phyloP scores from a whole-genome alignment of 345 rosid species.

The Ceriops decandra region DNA sequence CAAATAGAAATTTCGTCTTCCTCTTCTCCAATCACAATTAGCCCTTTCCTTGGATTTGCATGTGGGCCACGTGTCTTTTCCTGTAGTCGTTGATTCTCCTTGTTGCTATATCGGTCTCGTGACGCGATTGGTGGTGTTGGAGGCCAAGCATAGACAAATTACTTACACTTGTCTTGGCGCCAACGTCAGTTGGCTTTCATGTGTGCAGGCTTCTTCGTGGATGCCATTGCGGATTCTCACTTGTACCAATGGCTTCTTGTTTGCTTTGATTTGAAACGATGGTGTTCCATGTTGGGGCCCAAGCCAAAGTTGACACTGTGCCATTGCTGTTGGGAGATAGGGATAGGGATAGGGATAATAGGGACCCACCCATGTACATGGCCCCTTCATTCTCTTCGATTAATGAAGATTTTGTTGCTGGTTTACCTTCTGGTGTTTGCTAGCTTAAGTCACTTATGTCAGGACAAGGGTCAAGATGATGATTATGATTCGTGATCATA shows the following conservation, averaged over 20 bases:
- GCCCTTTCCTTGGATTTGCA: constrained; percentile 34
- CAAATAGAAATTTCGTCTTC: too few relatives aligned
- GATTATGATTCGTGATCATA: too few relatives aligned
- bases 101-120: neutral
- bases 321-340: too few relatives aligned
- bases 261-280: neutral
- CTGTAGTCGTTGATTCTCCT: constrained; percentile 26
- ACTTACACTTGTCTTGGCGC: neutral
- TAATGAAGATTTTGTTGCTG: too few relatives aligned
- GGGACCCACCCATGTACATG: too few relatives aligned
- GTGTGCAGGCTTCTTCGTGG: constrained; percentile 3
- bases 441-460: too few relatives aligned
- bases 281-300: neutral
- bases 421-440: too few relatives aligned
- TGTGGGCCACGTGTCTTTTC: constrained; percentile 54
- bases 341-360: too few relatives aligned
- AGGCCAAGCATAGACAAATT: constrained; percentile 36
- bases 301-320: too few relatives aligned
- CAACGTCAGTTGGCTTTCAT: constrained; percentile 5
- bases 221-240: neutral
- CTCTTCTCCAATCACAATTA: constrained; percentile 27
- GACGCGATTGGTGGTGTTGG: constrained; percentile 38
- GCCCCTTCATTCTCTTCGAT: too few relatives aligned
- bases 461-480: too few relatives aligned
- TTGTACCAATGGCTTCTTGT: neutral